phyloP scores from a whole-genome alignment of 73 alveolate genomes.

The Stentor coeruleus region DNA sequence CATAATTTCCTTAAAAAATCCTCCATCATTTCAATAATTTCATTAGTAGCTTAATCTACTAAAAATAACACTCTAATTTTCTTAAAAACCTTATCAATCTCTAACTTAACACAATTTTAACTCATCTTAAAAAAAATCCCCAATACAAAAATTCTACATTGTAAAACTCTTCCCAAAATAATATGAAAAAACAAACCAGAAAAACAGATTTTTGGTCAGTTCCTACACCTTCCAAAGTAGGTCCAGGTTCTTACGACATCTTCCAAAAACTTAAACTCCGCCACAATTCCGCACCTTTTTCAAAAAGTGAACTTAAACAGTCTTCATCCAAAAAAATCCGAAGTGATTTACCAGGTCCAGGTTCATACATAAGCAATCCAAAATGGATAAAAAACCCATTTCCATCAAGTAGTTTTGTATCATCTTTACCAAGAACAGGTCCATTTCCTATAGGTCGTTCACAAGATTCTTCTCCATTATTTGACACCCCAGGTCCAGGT shows the following conservation, averaged over 20 bases:
- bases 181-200: background rate
- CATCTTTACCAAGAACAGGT: background rate
- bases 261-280: background rate
- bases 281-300: background rate
- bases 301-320: background rate
- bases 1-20: too few species aligned
- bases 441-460: background rate
- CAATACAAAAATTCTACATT: too few species aligned
- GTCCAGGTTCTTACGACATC: constrained; percentile 14
- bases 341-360: background rate
- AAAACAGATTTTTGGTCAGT: background rate
- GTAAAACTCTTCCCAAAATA: too few species aligned
- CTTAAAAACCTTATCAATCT: too few species aligned
- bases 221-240: constrained; percentile 17
- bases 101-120: too few species aligned
- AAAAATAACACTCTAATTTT: too few species aligned
- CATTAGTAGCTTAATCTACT: too few species aligned
- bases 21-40: too few species aligned
- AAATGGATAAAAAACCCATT: background rate
- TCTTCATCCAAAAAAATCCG: background rate
- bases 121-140: too few species aligned
- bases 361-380: background rate
- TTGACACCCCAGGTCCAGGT: constrained; percentile 25
- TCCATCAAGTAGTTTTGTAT: background rate
- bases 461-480: background rate